Base-by-base conservation (phyloP, 768 basidiomycete genomes). In the Neoboletus magnificus region DNA sequence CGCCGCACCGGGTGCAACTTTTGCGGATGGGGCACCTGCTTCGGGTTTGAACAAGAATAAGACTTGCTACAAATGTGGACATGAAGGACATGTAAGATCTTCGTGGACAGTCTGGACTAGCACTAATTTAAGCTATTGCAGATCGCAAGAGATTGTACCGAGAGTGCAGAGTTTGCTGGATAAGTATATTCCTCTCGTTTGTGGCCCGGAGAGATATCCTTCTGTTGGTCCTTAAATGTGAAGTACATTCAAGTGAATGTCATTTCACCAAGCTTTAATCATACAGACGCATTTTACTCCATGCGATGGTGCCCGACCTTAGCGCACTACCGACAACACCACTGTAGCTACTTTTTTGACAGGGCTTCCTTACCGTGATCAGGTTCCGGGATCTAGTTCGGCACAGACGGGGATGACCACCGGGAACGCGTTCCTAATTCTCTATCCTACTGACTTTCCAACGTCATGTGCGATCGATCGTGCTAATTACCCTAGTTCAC, bases 61-160 rank as follows among this genome's bases (percentile, higher is more conserved):
- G 77, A 90, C 87, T 49, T 93, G 91, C 69, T 93, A 90, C 75
- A 92, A 90, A 66, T 93, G 92, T 65, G 86, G 89, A 67, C 83
- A 86, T 70, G 88, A 90, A 70, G 91, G 91, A 60, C 91, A 93
- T 76, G 91, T 93, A 68, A 71, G 89, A 77, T 27, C 42, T 46
- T 39, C 32, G 13, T 8, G 12, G 27, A 50, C 36, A 37, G 33
- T 46, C 29, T 20, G 36, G 46, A 43, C 39, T 44, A 36, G 42
- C 35, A 52, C 52, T 61, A 27, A 63, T 55, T 46, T 37, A 44
- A 42, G 27, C 18, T 36, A 13, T 48, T 47, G 32, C 56, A 87
- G 84, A 84, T 87, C 65, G 83, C 84, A 42, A 78, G 82, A 70
- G 84, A 86, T 48, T 87, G 85, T 69, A 79, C 82, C 40, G 84